These are phyloP conservation scores for Calonectria crousiana DNA, from an alignment of 2,329 filamentous ascomycete species.

Conservation along the genomic window DNA sequence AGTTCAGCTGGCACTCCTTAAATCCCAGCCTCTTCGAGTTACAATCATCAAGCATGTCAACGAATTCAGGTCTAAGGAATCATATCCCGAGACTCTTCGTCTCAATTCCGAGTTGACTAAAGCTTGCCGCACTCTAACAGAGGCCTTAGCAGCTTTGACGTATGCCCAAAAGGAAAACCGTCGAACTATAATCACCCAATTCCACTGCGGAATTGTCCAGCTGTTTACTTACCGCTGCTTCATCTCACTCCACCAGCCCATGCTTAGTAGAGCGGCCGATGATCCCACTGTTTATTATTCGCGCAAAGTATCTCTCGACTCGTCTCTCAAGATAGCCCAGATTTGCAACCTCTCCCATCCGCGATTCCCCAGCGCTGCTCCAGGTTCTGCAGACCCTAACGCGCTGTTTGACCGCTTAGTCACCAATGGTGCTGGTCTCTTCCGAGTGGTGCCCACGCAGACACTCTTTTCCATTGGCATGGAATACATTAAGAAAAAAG, in stretches of 20 bases:
- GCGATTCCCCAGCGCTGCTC: conserved; percentile 22
- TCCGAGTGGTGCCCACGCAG: conserved; percentile 56
- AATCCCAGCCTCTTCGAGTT: conserved; percentile 58
- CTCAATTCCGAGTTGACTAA: conserved; percentile 59
- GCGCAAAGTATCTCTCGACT: conserved; percentile 62
- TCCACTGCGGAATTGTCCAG: conserved; percentile 58
- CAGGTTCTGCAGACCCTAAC: conserved; percentile 35
- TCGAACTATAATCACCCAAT: conserved; percentile 46
- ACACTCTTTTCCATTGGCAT: conserved; percentile 57
- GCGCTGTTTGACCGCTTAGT: conserved; percentile 54
- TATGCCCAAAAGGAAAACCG: conserved; percentile 42
- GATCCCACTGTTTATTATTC: conserved; percentile 66
- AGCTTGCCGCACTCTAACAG: conserved; percentile 50
- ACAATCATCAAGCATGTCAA: conserved; percentile 60
- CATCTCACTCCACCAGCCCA: conserved; percentile 66
- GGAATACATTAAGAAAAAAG: conserved; percentile 60
- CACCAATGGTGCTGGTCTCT: conserved; percentile 56
- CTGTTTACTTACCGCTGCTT: conserved; percentile 60
- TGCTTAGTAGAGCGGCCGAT: conserved; percentile 56
- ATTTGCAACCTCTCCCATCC: conserved; percentile 46
- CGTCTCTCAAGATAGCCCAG: conserved; percentile 51
- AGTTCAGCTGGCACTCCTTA: conserved; percentile 59
- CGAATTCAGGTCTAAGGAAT: conserved; percentile 55
- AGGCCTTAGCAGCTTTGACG: conserved; percentile 51
- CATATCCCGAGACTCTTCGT: conserved; percentile 61